These are phyloP conservation scores for Amanita thiersii DNA, from an alignment of 768 basidiomycete genomes.

Conservation along the genomic window DNA sequence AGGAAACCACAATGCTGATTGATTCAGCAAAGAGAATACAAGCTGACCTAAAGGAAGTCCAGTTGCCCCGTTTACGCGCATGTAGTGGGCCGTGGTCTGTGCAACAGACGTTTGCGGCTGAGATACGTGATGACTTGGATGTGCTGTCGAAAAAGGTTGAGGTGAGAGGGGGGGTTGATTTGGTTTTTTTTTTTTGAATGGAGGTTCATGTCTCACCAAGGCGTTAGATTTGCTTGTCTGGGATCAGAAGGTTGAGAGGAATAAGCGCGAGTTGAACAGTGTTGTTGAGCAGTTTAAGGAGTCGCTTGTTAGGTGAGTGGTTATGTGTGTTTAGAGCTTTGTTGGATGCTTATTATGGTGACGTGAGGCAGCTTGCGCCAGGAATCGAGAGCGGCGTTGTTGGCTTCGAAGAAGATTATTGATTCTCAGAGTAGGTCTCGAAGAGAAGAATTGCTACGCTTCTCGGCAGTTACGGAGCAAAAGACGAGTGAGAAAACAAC, in stretches of 20 bases:
- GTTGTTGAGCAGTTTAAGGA: slow-evolving; percentile 42
- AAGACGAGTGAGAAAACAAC: slow-evolving; percentile 48
- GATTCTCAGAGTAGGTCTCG: slow-evolving; percentile 50
- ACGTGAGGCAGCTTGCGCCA: slow-evolving; percentile 39
- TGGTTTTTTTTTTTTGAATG: slow-evolving; percentile 6
- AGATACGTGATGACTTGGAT: slow-evolving; percentile 72
- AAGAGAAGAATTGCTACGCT: slow-evolving; percentile 62
- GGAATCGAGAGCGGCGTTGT: slow-evolving; percentile 59
- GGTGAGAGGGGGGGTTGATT: too few relatives aligned
- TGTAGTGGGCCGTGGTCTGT: slow-evolving; percentile 62
- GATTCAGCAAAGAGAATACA: slow-evolving; percentile 45
- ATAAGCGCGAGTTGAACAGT: slow-evolving; percentile 35
- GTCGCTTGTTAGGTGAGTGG: slow-evolving; percentile 40
- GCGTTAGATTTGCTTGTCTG: slow-evolving; percentile 62
- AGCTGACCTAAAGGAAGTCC: slow-evolving; percentile 57
- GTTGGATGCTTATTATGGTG: neutral
- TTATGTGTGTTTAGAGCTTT: neutral
- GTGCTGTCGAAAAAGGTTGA: slow-evolving; percentile 58
- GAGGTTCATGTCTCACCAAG: slow-evolving; percentile 27
- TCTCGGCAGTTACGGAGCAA: slow-evolving; percentile 42
- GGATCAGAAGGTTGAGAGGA: slow-evolving; percentile 57
- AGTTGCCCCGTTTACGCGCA: slow-evolving; percentile 63
- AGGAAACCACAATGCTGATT: slow-evolving; percentile 42
- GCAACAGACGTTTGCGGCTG: slow-evolving; percentile 69
- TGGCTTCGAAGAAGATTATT: slow-evolving; percentile 68